Conservation (phyloP, 202 grass and related monocot species). For the Zizania palustris region DNA sequence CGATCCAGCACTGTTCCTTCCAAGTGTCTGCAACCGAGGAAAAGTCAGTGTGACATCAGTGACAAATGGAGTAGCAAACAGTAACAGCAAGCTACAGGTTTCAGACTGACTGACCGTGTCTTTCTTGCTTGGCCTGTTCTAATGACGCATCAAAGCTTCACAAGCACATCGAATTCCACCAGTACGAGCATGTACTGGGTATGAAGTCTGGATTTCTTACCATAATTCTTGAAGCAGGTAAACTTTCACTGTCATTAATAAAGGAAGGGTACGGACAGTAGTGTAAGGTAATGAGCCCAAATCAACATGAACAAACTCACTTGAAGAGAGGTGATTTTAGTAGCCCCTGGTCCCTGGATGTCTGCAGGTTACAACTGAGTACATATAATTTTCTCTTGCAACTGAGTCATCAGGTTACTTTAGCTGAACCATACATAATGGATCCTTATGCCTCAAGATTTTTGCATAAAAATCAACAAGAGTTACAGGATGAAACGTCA, state of each 20-base stretch:
- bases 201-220: not conserved
- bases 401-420: not conserved
- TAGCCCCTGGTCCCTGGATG: not conserved
- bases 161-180: not conserved
- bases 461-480: not conserved
- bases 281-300: not conserved
- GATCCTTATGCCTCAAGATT: not conserved
- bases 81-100: not conserved
- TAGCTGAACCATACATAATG: not conserved
- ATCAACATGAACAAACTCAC: not conserved
- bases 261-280: not conserved
- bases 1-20: not conserved
- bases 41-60: not conserved
- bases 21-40: not conserved
- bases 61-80: not conserved
- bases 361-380: too few relatives aligned
- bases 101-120: not conserved
- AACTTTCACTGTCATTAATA: not conserved
- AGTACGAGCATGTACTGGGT: not conserved
- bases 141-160: not conserved
- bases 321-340: not conserved
- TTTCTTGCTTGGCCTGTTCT: not conserved
- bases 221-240: slow-evolving; percentile 1
- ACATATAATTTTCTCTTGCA: not conserved
- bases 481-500: not conserved